Evolutionary conservation across 108 stramenopile genomes (phyloP), one percentile per base, ranked within the genome.

Genomic region (Poteriospumella lacustris): DNA sequence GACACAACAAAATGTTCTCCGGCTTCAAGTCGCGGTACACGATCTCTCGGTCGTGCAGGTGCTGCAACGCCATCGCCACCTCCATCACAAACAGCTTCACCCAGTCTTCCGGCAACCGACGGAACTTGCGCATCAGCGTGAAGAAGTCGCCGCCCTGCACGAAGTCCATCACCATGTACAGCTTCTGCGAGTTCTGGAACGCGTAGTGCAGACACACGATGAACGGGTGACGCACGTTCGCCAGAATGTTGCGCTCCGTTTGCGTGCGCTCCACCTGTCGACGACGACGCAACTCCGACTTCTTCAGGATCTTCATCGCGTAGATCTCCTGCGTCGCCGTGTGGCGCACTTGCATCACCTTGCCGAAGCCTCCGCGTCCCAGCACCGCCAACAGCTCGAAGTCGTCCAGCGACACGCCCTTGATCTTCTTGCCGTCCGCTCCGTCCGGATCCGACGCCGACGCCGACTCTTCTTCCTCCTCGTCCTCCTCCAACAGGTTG

Each of bases 161-260:
- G 39, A 81, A 85, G 67, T 85, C 84, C 79, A 85, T 73, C 38
- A 39, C 77, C 0, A 85, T 28, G 41, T 85, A 85, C 38, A 85
- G 58, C 39, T 76, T 76, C 33, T 73, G 70, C 3, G 15, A 3
- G 70, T 73, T 83, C 79, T 87, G 84, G 44, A 85, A 87, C 31
- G 89, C 89, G 58, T 76, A 87, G 82, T 90, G 87, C 29, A 90
- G 82, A 29, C 70, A 56, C 44, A 89, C 87, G 24, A 90, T 79
- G 68, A 90, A 90, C 29, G 88, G 88, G 80, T 90, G 89, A 58
- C 80, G 68, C 3, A 56, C 47, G 29, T 52, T 73, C 44, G 70
- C 70, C 33, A 73, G 19, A 52, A 73, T 73, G 12, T n/a, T 44
- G 28, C 70, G 70, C 70, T 73, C 70, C 5, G 70, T 56, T 31